These are phyloP conservation scores for Diaporthe amygdali DNA, from an alignment of 2,329 filamentous ascomycete genomes.

Conservation along the genomic window DNA sequence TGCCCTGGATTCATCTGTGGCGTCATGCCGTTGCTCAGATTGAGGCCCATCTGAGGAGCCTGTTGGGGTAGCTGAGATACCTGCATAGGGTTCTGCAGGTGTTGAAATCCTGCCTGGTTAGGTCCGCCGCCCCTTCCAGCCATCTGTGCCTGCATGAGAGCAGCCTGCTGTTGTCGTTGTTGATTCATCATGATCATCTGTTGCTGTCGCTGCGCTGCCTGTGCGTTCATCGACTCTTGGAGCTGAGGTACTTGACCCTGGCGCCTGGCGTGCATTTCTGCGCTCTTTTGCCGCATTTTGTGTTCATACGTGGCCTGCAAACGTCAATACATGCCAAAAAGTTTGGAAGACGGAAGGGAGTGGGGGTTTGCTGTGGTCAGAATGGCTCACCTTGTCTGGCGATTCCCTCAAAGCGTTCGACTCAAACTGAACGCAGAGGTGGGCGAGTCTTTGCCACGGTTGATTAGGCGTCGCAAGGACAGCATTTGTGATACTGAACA, in stretches of 20 bases:
- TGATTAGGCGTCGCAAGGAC: conserved; percentile 47
- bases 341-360: neutral
- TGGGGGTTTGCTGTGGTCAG: neutral
- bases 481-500: conserved; percentile 55
- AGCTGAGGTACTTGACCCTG: conserved; percentile 55
- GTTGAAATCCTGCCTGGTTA: conserved; percentile 60
- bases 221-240: conserved; percentile 51
- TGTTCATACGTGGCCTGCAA: conserved; percentile 56
- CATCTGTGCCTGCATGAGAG: conserved; percentile 55
- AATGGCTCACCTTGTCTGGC: conserved; percentile 51
- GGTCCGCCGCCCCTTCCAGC: conserved; percentile 51
- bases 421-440: conserved; percentile 52
- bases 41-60: conserved; percentile 42
- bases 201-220: conserved; percentile 29
- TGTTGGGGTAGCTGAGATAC: conserved; percentile 57
- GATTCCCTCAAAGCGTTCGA: conserved; percentile 51
- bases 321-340: conserved; percentile 29
- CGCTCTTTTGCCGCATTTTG: conserved; percentile 48
- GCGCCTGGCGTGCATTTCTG: conserved; percentile 56
- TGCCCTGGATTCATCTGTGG: conserved; percentile 49
- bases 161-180: conserved; percentile 41
- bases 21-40: conserved; percentile 46
- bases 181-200: conserved; percentile 26
- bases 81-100: conserved; percentile 65
- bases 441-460: conserved; percentile 47